Evolutionary conservation across 2,329 filamentous ascomycete species (phyloP).

Genomic region (Rutstroemia sp.): DNA sequence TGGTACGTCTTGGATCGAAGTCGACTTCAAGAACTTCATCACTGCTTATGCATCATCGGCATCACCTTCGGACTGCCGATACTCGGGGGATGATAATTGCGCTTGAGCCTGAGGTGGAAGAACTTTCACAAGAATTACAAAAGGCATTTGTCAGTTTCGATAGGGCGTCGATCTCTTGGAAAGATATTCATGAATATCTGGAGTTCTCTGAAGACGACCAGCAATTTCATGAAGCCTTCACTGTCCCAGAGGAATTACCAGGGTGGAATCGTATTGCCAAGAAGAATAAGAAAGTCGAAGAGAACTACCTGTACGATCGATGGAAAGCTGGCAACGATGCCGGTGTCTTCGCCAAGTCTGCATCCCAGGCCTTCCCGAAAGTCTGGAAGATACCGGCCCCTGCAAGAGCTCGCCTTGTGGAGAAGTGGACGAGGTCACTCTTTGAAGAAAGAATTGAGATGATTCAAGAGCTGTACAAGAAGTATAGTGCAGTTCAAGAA

Average conservation of each 20-base stretch:
- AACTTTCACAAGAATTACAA: constrained; percentile 31
- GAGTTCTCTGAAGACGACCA: constrained; percentile 46
- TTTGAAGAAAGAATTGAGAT: constrained; percentile 24
- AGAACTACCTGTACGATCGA: constrained; percentile 43
- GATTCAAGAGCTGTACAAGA: constrained; percentile 33
- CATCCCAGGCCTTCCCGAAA: too few species aligned
- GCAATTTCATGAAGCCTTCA: constrained; percentile 49
- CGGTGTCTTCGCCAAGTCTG: too few species aligned
- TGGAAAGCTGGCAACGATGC: constrained; percentile 36
- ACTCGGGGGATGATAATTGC: constrained; percentile 24
- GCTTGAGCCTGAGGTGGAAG: constrained; percentile 33
- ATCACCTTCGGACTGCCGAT: constrained; percentile 25
- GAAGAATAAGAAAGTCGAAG: constrained; percentile 36
- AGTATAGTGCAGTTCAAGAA: constrained; percentile 36
- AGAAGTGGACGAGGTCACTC: too few species aligned
- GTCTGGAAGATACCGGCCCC: constrained; percentile 1
- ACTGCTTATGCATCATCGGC: constrained; percentile 35
- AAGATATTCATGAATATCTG: constrained; percentile 34
- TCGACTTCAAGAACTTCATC: constrained; percentile 44
- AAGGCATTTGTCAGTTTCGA: constrained; percentile 16
- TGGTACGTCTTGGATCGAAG: constrained; percentile 60
- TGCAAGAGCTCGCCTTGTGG: constrained; percentile 38
- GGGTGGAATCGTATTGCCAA: constrained; percentile 34
- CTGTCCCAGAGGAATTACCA: constrained; percentile 35
- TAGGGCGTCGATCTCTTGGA: constrained; percentile 12